Evolutionary conservation across 202 grass and related monocot species (phyloP), one percentile per base, ranked within the genome.

Genomic region (Zoysia matrella): DNA sequence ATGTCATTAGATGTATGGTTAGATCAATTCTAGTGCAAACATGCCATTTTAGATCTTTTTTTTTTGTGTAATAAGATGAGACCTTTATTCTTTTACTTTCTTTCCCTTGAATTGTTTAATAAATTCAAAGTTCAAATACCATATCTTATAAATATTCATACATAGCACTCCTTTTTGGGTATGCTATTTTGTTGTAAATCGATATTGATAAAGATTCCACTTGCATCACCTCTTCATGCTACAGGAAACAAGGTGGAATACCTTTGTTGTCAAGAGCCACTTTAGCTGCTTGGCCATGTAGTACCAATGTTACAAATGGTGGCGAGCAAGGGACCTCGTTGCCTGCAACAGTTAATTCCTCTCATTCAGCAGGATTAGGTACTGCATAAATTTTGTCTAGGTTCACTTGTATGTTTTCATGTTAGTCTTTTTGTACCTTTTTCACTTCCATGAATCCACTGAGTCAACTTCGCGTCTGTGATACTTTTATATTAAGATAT

Each of bases 201-300:
- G 10, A 48, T 74, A 60, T 70, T 40, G 55, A 36, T 61, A 61
- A 44, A 7, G 52, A 68, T 78, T 41, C n/a, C 41, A 77, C 58
- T 54, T 60, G 71, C 70, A 11, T 78, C 30, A 46, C 3, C 56
- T 60, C 56, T 58, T 18, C 6, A 18, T 60, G 58, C 16, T 61
- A 10, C 18, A 98, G 90, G 72, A 98, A 94, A 84, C 90, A 91
- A 64, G 82, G 88, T 78, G 76, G 81, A 75, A 46, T 89, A 62
- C 61, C 82, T 62, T 88, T 98, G 56, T 80, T 90, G 77, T 80
- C 55, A 43, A 94, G 85, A 54, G 95, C 90, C 77, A 82, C 88
- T 71, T 71, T 85, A 76, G 84, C 92, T 80, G 95, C 95, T 49
- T 95, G 95, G 95, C 71, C 90, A 75, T 47, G 47, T 82, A 84